phyloP scores from a whole-genome alignment of 2,329 filamentous ascomycete species.

The Fusarium dlaminii region DNA sequence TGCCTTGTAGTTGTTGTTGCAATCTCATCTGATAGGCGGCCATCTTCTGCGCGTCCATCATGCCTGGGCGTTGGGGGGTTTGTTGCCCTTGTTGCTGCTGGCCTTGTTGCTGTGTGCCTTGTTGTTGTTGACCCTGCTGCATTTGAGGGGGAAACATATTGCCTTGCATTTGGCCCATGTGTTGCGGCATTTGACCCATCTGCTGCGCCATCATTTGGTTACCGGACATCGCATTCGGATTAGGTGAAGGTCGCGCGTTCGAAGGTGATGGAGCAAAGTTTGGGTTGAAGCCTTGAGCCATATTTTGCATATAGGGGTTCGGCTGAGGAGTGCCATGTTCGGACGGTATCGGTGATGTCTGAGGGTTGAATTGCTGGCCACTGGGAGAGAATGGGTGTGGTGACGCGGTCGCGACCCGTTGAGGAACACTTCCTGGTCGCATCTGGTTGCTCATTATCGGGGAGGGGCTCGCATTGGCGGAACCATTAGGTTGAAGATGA shows the following conservation, averaged over 20 bases:
- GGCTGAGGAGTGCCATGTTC: conserved; percentile 83
- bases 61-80: conserved; percentile 40
- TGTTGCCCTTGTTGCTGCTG: conserved; percentile 50
- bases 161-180: conserved; percentile 61
- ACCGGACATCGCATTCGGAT: conserved; percentile 61
- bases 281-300: conserved; percentile 67
- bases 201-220: conserved; percentile 65
- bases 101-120: conserved; percentile 49
- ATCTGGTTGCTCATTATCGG: conserved; percentile 89
- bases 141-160: conserved; percentile 52
- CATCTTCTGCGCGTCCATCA: conserved; percentile 77
- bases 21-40: conserved; percentile 84
- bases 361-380: conserved; percentile 74
- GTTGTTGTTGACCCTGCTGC: conserved; percentile 59
- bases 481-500: conserved; percentile 83
- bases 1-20: conserved; percentile 75
- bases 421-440: conserved; percentile 74
- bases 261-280: conserved; percentile 67
- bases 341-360: conserved; percentile 79
- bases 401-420: conserved; percentile 89
- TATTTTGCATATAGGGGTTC: conserved; percentile 72
- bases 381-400: conserved; percentile 89
- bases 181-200: conserved; percentile 57
- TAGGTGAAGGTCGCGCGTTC: conserved; percentile 64
- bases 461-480: conserved; percentile 87